A percentile compares a stretch with the other conserved stretches of the same genome.
These are phyloP conservation scores for Amaranthus cruentus DNA, from an alignment of 148 eudicot species.

Conservation along the genomic window DNA sequence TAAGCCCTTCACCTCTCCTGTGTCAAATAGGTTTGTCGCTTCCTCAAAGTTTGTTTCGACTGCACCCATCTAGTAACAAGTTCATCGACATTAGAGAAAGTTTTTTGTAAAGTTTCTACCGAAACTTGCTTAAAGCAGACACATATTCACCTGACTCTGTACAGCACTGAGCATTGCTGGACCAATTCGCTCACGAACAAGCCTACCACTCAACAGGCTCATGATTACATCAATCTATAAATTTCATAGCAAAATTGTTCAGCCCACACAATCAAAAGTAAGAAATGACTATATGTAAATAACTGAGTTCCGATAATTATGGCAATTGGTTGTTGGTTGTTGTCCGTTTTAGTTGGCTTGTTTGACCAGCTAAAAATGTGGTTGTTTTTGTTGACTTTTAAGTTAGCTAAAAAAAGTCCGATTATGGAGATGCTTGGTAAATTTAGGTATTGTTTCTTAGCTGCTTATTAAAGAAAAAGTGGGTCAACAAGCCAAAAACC, in stretches of 20 bases:
- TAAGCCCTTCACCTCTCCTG: slow-evolving; percentile 72
- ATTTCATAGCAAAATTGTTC: slow-evolving; percentile 11
- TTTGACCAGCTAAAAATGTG: too few species aligned
- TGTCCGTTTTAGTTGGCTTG: too few species aligned
- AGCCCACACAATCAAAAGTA: background rate
- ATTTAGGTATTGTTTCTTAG: too few species aligned
- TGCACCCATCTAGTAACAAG: slow-evolving; percentile 74
- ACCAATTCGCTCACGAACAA: slow-evolving; percentile 93
- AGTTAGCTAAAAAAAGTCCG: too few species aligned
- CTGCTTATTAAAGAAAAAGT: too few species aligned
- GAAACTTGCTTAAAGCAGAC: background rate
- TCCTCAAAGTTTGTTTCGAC: slow-evolving; percentile 75
- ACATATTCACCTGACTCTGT: slow-evolving; percentile 77
- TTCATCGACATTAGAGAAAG: slow-evolving; percentile 7
- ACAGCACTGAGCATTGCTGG: slow-evolving; percentile 99
- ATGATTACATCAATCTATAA: slow-evolving; percentile 93
- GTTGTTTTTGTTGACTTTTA: too few species aligned
- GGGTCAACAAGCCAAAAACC: too few species aligned
- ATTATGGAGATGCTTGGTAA: too few species aligned
- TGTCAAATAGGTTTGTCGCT: slow-evolving; percentile 69
- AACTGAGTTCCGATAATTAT: background rate
- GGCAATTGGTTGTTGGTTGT: too few species aligned
- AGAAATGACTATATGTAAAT: background rate
- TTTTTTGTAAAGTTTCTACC: background rate
- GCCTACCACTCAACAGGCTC: slow-evolving; percentile 91